These are phyloP conservation scores for Moniliella sp. DNA, from an alignment of 1,284 basidiomycete genomes.

Conservation along the genomic window DNA sequence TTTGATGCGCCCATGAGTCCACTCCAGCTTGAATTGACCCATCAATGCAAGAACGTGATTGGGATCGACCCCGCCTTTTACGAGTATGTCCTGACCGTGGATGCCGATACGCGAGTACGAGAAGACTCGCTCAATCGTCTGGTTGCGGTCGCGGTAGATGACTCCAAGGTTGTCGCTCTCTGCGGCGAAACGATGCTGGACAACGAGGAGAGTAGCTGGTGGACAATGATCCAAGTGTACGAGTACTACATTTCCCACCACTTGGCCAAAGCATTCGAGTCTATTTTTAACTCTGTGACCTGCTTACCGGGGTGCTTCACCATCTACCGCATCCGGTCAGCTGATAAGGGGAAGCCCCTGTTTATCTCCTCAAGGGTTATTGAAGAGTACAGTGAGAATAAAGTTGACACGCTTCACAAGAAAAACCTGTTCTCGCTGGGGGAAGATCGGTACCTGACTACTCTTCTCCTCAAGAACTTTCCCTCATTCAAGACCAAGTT, in stretches of 20 bases:
- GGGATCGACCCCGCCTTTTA: slow-evolving; percentile 93
- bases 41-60: slow-evolving; percentile 96
- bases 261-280: slow-evolving; percentile 85
- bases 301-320: slow-evolving; percentile 94
- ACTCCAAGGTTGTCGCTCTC: slow-evolving; percentile 78
- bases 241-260: slow-evolving; percentile 98
- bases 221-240: slow-evolving; percentile 99
- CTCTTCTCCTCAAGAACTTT: slow-evolving; percentile 83
- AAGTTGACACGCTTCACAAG: slow-evolving; percentile 44
- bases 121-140: slow-evolving; percentile 72
- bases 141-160: slow-evolving; percentile 64
- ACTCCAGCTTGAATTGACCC: slow-evolving; percentile 83
- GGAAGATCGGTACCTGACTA: slow-evolving; percentile 91
- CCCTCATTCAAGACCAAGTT: slow-evolving; percentile 91
- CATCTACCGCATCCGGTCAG: too few species aligned
- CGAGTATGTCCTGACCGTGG: slow-evolving; percentile 88
- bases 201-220: slow-evolving; percentile 79
- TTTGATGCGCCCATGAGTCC: slow-evolving; percentile 89
- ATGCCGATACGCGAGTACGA: slow-evolving; percentile 77
- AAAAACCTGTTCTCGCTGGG: slow-evolving; percentile 89
- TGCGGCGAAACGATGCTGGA: slow-evolving; percentile 85
- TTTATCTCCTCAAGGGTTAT: slow-evolving; percentile 89
- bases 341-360: slow-evolving; percentile 82
- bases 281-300: slow-evolving; percentile 80
- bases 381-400: slow-evolving; percentile 80